Evolutionary conservation across 129 eudicot species (phyloP).

Genomic region (Flaveria ramosissima): DNA sequence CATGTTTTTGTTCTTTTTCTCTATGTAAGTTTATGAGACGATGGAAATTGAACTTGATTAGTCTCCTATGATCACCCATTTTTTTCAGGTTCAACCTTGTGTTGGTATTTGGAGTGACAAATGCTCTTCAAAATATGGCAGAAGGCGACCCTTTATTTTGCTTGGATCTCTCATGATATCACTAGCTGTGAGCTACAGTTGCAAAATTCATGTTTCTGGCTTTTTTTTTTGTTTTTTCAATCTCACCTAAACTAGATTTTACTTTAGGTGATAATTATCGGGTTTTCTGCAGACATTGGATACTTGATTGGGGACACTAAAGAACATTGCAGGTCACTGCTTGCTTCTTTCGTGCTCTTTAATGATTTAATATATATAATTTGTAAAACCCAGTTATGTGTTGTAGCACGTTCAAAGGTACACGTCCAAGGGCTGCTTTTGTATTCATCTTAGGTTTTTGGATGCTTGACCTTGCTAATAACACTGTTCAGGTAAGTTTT

Average conservation of each 20-base stretch:
- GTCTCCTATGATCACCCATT: slow-evolving; percentile 19
- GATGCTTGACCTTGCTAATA: slow-evolving; percentile 99
- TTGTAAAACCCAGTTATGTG: slow-evolving; percentile 9
- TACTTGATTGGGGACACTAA: slow-evolving; percentile 87
- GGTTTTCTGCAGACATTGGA: slow-evolving; percentile 99
- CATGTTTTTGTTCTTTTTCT: slow-evolving; percentile 3
- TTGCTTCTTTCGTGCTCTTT: slow-evolving; percentile 11
- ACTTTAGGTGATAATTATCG: slow-evolving; percentile 88
- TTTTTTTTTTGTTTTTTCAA: not conserved
- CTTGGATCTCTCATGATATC: slow-evolving; percentile 91
- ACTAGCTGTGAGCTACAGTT: slow-evolving; percentile 60
- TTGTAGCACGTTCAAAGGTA: slow-evolving; percentile 93
- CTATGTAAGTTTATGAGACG: slow-evolving; percentile 10
- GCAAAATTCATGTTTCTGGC: slow-evolving; percentile 9
- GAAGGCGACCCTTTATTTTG: slow-evolving; percentile 92
- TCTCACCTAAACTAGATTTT: slow-evolving; percentile 43
- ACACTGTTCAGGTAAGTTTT: slow-evolving; percentile 81
- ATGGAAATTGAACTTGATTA: slow-evolving; percentile 7
- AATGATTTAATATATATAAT: not conserved
- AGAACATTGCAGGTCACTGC: slow-evolving; percentile 87
- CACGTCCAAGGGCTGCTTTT: slow-evolving; percentile 89
- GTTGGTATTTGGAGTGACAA: slow-evolving; percentile 99
- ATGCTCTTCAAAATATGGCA: slow-evolving; percentile 90
- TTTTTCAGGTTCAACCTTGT: slow-evolving; percentile 93
- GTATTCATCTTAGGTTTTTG: slow-evolving; percentile 93